Evolutionary conservation across 106 monocot genomes (phyloP), one percentile per base, ranked within the genome.

Genomic region (Vanilla planifolia): DNA sequence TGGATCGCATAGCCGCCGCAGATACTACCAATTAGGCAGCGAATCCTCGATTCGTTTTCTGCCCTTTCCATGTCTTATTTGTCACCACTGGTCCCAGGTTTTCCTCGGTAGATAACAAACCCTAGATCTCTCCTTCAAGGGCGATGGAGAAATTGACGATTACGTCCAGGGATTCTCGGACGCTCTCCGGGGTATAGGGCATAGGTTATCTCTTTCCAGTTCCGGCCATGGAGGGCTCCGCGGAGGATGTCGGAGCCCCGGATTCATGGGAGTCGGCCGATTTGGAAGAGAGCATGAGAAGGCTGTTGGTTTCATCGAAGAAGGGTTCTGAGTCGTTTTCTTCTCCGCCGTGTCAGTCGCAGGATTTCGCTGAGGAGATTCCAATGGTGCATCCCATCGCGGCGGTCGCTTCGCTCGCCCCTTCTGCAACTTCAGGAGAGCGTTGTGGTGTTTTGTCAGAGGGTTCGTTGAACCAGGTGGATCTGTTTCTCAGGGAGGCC

Each of bases 401-500:
- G 30, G 16, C 64, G 39, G 30, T 3, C 55, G 17, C 29, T 33
- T 32, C 24, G 23, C 2, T 13, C 0, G 33, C 17, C 27, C 8
- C 19, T 5, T 21, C 57, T 33, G 33, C 44, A 1, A 22, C 15
- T 32, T 29, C 64, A 29, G 73, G 29, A 8, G 59, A 43, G 22
- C 15, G 22, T n/a, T 5, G 53, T 16, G 32, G 47, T 0, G 62
- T 53, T 26, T 10, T 64, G 17, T 42, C 60, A 53, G 80, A 73
- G 55, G 86, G 83, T 5, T 56, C 52, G 14, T 51, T 83, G 30
- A 35, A 28, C 40, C 80, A 81, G 75, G 89, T 95, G 20, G 95
- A 95, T 70, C 86, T 79, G 76, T 95, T 95, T 68, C 78, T 95
- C 8, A 70, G 75, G 40, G 95, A 95, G 63, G 95, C 95, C 8